Base-by-base conservation (phyloP, 495 filamentous ascomycete species). In the Podospora bellae-mahoneyi region DNA sequence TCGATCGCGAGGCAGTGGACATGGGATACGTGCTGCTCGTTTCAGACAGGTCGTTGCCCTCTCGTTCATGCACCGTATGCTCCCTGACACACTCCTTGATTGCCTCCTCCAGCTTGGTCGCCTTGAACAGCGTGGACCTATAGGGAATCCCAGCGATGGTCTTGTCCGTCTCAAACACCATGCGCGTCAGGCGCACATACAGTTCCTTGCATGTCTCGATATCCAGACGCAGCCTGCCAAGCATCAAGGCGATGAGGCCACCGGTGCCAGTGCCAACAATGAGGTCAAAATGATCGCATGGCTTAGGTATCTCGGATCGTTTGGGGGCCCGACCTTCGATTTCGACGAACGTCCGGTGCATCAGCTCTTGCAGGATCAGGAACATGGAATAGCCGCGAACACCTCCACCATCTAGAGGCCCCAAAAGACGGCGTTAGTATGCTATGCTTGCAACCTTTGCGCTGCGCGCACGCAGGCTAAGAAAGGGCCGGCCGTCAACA, bases 131-230 rank as follows among this genome's bases (percentile, higher is more conserved):
- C 0, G 95, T 98, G 19, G 91, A 93, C 27, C 91, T 88, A 73
- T 95, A 97, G 0, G 94, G 95, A 65, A 99, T 95, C 16, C 94
- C 95, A 19, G 91, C 92, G 68, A 99, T 87, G 6, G 94, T 98
- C 81, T 99, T 99, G 80, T 99, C 96, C 10, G 95, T 97, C 78
- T 97, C 93, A 70, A 99, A 99, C 0, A 98, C 96, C 74, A 88
- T 89, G 71, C 90, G 88, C 54, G 95, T 99, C 84, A 99, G 91
- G 66, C 91, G 89, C 67, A 97, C 92, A 73, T 98, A 99, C 13
- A 97, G 88, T 68, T 96, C 90, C 79, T 96, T 97, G 85, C 94
- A 97, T 2, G 92, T 95, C 76, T 97, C 94, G 30, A 98, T 80
- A 73, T 98, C 93, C 72, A 99, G 85, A 59, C 95, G 90, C 72